phyloP scores from a whole-genome alignment of 768 basidiomycete species.

The Rhodotorula kratochvilovae region DNA sequence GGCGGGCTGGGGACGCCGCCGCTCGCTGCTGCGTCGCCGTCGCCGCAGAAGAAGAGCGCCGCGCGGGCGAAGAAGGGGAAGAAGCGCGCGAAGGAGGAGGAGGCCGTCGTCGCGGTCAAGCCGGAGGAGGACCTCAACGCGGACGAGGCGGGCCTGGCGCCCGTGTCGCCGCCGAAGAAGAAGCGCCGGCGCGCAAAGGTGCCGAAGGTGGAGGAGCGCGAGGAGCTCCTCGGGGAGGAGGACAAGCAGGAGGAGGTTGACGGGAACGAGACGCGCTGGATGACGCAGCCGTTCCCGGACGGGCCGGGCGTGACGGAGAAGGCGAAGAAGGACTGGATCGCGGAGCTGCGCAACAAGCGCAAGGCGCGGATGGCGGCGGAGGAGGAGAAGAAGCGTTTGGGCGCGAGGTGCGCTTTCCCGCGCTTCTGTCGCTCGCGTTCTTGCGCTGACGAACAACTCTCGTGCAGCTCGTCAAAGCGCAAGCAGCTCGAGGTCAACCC shows the following conservation, averaged over 20 bases:
- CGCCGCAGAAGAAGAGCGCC: not conserved
- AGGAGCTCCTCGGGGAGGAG: not conserved
- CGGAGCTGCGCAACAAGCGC: not conserved
- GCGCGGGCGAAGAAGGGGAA: not conserved
- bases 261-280: not conserved
- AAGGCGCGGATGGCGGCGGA: not conserved
- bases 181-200: not conserved
- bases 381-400: not conserved
- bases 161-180: not conserved
- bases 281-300: not conserved
- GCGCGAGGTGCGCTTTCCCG: not conserved
- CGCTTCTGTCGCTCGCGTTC: not conserved
- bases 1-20: constrained; percentile 1
- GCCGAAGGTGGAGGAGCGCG: not conserved
- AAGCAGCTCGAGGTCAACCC: constrained; percentile 61
- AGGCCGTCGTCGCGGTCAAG: not conserved
- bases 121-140: not conserved
- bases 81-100: not conserved
- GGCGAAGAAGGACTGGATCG: constrained; percentile 1
- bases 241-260: no score
- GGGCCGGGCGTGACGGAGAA: not conserved
- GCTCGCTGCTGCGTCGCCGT: not conserved
- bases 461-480: not conserved
- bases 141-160: not conserved
- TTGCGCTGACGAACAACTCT: not conserved